Conservation (phyloP, 169 alveolate species). For the Plasmodium gallinaceum region DNA sequence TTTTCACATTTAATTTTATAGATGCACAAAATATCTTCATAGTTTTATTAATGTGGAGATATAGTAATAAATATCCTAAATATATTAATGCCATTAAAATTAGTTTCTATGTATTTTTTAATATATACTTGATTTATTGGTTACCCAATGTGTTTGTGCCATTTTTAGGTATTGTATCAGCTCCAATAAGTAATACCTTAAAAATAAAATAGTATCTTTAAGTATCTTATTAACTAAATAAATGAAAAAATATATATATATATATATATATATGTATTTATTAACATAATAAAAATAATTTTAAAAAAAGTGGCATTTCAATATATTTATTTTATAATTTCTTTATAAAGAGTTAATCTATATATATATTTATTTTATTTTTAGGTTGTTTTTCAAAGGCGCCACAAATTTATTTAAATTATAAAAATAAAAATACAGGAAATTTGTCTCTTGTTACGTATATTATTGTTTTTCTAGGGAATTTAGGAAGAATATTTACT, state of each 20-base stretch:
- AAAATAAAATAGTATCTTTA: neutral
- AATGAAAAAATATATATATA: neutral
- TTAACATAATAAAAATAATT: too few species aligned
- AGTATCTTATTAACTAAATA: too few species aligned
- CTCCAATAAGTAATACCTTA: conserved; percentile 24
- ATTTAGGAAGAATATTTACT: conserved; percentile 35
- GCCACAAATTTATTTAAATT: conserved; percentile 63
- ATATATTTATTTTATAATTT: too few species aligned
- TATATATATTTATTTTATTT: neutral
- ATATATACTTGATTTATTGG: conserved; percentile 3
- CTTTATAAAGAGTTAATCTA: neutral
- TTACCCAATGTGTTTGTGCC: conserved; percentile 24
- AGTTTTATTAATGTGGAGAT: conserved; percentile 58
- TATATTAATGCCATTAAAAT: conserved; percentile 3
- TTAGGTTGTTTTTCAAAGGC: conserved; percentile 40
- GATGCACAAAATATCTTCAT: conserved; percentile 35
- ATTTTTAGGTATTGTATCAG: conserved; percentile 17
- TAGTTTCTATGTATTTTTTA: conserved; percentile 14
- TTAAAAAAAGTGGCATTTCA: too few species aligned
- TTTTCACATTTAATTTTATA: neutral
- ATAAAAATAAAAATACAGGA: conserved; percentile 55
- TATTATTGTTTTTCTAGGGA: conserved; percentile 17
- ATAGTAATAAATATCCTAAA: conserved; percentile 26
- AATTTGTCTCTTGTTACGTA: conserved; percentile 34
- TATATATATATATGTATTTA: neutral